Percentiles rank a stretch among this genome's conserved stretches.
phyloP scores from a whole-genome alignment of 192 early-diverging fungal genomes.

The Anaeromyces robustus region DNA sequence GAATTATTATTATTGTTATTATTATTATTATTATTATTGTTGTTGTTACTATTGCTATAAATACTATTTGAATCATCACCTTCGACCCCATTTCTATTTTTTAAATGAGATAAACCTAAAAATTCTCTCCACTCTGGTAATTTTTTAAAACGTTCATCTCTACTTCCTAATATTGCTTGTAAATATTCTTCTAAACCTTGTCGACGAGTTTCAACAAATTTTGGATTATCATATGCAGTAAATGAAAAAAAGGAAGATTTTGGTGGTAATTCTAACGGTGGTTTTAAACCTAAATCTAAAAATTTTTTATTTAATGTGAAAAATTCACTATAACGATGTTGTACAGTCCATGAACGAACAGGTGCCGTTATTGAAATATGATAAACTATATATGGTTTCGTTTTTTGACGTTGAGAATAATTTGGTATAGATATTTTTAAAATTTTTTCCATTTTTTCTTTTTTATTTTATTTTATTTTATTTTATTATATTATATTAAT shows the following conservation, averaged over 20 bases:
- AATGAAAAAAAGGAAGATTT: conserved; percentile 48
- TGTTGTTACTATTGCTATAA: too few relatives aligned
- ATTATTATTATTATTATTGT: neutral
- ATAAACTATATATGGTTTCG: conserved; percentile 57
- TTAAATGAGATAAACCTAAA: conserved; percentile 41
- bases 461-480: too few relatives aligned
- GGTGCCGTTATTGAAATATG: conserved; percentile 57
- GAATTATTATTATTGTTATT: neutral
- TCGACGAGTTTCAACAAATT: conserved; percentile 53
- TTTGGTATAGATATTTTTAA: neutral
- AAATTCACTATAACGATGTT: conserved; percentile 68
- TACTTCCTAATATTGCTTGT: conserved; percentile 44
- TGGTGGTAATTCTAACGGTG: conserved; percentile 42
- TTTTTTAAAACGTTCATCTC: conserved; percentile 62
- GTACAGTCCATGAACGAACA: conserved; percentile 71
- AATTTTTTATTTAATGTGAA: conserved; percentile 48
- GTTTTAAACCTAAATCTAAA: conserved; percentile 42
- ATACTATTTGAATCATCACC: neutral
- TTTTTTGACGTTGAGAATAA: conserved; percentile 13
- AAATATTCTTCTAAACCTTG: conserved; percentile 66
- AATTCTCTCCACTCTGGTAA: conserved; percentile 61
- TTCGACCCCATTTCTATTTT: conserved; percentile 5
- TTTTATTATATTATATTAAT: too few relatives aligned
- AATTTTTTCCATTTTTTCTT: neutral
- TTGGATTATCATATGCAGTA: conserved; percentile 36